Conservation (phyloP, 2,329 filamentous ascomycete genomes). For the Microdochium nivale region DNA sequence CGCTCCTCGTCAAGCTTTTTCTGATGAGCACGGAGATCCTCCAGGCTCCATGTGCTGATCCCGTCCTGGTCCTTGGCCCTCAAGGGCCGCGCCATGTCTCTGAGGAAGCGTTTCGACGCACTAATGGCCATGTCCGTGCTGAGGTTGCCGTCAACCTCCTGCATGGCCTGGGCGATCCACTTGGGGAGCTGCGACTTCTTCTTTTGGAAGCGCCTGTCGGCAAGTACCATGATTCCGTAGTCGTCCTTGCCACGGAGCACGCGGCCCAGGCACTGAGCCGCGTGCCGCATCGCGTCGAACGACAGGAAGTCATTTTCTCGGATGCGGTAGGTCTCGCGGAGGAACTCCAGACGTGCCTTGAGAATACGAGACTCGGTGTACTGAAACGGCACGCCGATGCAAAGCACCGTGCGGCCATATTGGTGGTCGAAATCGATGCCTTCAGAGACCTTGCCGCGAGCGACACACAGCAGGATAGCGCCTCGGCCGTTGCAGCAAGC, state of each 20-base stretch:
- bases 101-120: slow-evolving; percentile 79
- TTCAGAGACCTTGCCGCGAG: slow-evolving; percentile 92
- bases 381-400: slow-evolving; percentile 95
- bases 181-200: slow-evolving; percentile 87
- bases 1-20: slow-evolving; percentile 62
- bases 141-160: slow-evolving; percentile 79
- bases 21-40: slow-evolving; percentile 71
- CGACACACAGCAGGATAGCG: slow-evolving; percentile 87
- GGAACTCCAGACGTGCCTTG: slow-evolving; percentile 88
- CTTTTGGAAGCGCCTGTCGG: slow-evolving; percentile 87
- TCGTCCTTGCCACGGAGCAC: slow-evolving; percentile 95
- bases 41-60: slow-evolving; percentile 82
- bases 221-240: slow-evolving; percentile 99
- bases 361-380: slow-evolving; percentile 97
- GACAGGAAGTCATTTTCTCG: slow-evolving; percentile 95
- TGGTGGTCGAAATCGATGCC: slow-evolving; percentile 99
- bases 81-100: slow-evolving; percentile 89
- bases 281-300: slow-evolving; percentile 99
- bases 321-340: slow-evolving; percentile 96
- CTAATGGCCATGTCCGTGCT: slow-evolving; percentile 94
- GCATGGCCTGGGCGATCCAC: slow-evolving; percentile 87
- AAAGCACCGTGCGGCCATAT: slow-evolving; percentile 90
- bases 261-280: slow-evolving; percentile 89
- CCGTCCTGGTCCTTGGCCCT: slow-evolving; percentile 77
- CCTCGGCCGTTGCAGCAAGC: slow-evolving; percentile 96